Evolutionary conservation across 768 basidiomycete species (phyloP), one percentile per base, ranked within the genome.

Genomic region (Xerocomus brunneocitrinus): DNA sequence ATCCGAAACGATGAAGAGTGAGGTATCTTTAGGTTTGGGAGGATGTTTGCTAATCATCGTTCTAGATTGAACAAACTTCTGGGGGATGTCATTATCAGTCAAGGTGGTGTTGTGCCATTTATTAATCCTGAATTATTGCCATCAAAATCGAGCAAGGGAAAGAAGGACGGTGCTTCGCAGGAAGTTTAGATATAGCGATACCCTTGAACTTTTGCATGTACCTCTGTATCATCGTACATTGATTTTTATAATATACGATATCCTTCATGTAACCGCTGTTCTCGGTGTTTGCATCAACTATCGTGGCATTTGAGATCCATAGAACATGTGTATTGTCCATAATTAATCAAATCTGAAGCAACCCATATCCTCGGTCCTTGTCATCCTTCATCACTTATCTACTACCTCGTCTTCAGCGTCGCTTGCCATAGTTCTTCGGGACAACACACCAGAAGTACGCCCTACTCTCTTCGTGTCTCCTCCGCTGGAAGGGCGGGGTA

Each of bases 371-470:
- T 19, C 19, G 19, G 19, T 19, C 19, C 19, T 19, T 19, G 19
- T 19, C 19, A 19, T 19, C 19, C 27, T 53, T 12, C 5, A 8
- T 53, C 45, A 62, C 55, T 69, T 69, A 4, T 70, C 69, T 52
- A 86, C 74, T 53, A 87, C 72, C 58, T 86, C 81, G 57, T 90
- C 89, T 65, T 91, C 89, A 34, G 88, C 88, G 63, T 91, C 89
- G 63, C 86, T 88, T 39, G 85, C 87, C 84, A 87, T 86, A 46
- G 88, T 89, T 67, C 87, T 79, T 63, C 87, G 79, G 49, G 87
- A 84, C 50, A 84, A 76, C 30, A 78, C 75, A 35, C 77, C 73
- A 30, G 74, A 70, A 57, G 45, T 44, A 34, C 79, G 71, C n/a
- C 80, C 78, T 6, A 79, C 63, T 35, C 75, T 81, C 43, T 58